Evolutionary conservation across 2,329 filamentous ascomycete species (phyloP).

Genomic region (Stagonosporopsis chrysanthemi): DNA sequence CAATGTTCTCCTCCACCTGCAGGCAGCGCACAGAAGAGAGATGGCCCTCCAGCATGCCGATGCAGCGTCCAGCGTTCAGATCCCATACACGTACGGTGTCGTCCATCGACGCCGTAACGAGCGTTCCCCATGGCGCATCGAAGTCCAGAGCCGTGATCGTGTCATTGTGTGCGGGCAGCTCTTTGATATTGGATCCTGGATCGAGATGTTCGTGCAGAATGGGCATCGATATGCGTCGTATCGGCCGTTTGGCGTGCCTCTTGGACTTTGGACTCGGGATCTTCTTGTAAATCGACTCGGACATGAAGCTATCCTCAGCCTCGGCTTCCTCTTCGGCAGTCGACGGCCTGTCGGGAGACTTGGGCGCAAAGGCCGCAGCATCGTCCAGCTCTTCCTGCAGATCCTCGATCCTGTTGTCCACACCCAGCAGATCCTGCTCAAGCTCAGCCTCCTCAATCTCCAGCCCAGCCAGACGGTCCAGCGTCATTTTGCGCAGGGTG

Average conservation of each 20-base stretch:
- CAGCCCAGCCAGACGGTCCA: constrained; percentile 83
- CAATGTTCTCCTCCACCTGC: constrained; percentile 94
- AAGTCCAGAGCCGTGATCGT: constrained; percentile 91
- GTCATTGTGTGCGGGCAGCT: constrained; percentile 88
- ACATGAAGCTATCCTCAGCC: constrained; percentile 78
- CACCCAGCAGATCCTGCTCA: constrained; percentile 78
- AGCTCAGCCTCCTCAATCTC: constrained; percentile 91
- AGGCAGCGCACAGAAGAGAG: constrained; percentile 90
- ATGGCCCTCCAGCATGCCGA: constrained; percentile 90
- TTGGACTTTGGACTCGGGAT: constrained; percentile 68
- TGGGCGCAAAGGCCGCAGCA: constrained; percentile 55
- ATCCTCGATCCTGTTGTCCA: constrained; percentile 69
- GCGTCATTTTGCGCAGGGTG: constrained; percentile 88
- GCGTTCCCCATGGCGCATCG: constrained; percentile 93
- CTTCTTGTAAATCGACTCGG: constrained; percentile 96
- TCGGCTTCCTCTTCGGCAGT: constrained; percentile 63
- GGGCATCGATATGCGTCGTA: constrained; percentile 84
- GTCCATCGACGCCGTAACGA: constrained; percentile 91
- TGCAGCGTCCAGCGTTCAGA: constrained; percentile 88
- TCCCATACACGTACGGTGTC: constrained; percentile 97
- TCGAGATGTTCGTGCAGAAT: constrained; percentile 95
- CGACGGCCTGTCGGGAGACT: constrained; percentile 47
- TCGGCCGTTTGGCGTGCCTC: constrained; percentile 61
- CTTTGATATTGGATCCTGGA: constrained; percentile 84
- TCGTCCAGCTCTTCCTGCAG: constrained; percentile 66